Percentiles rank a stretch among this genome's conserved stretches.
Conservation (phyloP, 257 asterid genomes). For the Solanum piurae region DNA sequence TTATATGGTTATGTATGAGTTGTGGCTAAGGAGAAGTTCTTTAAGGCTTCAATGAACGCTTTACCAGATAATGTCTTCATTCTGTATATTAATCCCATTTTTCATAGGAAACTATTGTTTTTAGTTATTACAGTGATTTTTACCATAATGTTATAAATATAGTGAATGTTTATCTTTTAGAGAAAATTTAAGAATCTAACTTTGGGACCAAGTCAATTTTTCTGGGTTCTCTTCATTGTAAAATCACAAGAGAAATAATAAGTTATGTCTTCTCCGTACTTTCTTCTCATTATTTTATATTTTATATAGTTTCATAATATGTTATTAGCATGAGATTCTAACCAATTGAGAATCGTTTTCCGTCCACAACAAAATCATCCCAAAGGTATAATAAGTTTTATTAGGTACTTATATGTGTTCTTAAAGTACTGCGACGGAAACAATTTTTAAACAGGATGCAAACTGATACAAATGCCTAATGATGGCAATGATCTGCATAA, state of each 20-base stretch:
- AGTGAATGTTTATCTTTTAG: too few species aligned
- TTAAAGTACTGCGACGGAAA: background rate
- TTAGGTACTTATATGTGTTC: background rate
- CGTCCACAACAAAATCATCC: background rate
- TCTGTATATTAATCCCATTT: background rate
- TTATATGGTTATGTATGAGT: conserved; percentile 72
- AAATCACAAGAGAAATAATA: too few species aligned
- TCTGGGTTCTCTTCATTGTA: background rate
- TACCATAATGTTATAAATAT: too few species aligned
- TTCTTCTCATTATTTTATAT: too few species aligned
- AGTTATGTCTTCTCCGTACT: too few species aligned
- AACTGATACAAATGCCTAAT: background rate
- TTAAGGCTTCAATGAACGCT: conserved; percentile 7
- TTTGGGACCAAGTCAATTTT: too few species aligned
- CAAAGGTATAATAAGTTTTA: background rate
- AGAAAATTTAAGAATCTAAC: too few species aligned
- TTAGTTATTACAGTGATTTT: too few species aligned
- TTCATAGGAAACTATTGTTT: background rate
- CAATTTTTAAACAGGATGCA: background rate
- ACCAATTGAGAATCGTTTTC: background rate
- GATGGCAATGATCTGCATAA: too few species aligned
- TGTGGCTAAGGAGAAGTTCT: conserved; percentile 69
- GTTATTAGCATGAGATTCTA: too few species aligned
- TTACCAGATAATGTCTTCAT: background rate
- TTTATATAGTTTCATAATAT: background rate